Evolutionary conservation across 1,284 basidiomycete genomes (phyloP).

Genomic region (Limonomyces culmigenus): DNA sequence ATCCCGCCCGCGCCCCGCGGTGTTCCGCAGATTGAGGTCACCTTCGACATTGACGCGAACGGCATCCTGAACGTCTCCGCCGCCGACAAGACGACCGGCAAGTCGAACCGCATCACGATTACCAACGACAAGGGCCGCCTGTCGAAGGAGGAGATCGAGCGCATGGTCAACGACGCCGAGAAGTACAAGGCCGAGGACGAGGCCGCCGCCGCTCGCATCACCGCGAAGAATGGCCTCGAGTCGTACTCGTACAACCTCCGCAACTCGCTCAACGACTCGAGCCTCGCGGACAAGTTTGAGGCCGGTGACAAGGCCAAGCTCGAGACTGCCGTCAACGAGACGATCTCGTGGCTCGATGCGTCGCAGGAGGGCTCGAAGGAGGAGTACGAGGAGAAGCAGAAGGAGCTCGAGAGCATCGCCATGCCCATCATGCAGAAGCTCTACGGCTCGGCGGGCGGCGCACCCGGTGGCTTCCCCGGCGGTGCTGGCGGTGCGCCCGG

Average conservation of each 20-base stretch:
- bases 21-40: conserved; percentile 96
- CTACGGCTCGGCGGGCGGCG: conserved; percentile 62
- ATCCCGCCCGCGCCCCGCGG: conserved; percentile 97
- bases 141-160: conserved; percentile 97
- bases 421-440: conserved; percentile 92
- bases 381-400: conserved; percentile 92
- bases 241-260: conserved; percentile 95
- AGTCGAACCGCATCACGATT: conserved; percentile 92
- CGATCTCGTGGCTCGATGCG: conserved; percentile 80
- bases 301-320: conserved; percentile 80
- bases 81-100: conserved; percentile 94
- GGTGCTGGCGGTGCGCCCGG: conserved; percentile 23
- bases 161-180: conserved; percentile 90
- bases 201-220: conserved; percentile 68
- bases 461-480: conserved; percentile 29
- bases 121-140: conserved; percentile 98
- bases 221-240: conserved; percentile 80
- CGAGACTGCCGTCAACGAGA: conserved; percentile 69
- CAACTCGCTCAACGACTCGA: conserved; percentile 76
- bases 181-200: conserved; percentile 86
- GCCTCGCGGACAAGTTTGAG: conserved; percentile 80
- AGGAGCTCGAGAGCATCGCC: conserved; percentile 84
- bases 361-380: conserved; percentile 89
- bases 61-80: conserved; percentile 96
- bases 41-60: conserved; percentile 98